These are phyloP conservation scores for Hibiscus syriacus DNA, from an alignment of 345 rosid species.

Conservation along the genomic window DNA sequence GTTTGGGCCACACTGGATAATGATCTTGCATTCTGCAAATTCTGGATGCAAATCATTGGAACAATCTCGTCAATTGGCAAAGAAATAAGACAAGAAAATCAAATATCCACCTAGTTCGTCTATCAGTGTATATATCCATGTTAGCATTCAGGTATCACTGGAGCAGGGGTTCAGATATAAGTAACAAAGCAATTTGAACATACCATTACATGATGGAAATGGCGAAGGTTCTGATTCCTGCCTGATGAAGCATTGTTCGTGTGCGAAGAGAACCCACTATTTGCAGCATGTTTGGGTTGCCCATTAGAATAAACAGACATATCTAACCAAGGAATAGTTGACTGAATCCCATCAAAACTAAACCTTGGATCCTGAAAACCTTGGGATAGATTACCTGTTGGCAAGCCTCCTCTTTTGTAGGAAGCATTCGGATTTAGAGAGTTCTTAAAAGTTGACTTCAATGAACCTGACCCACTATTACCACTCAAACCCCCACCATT, in stretches of 20 bases:
- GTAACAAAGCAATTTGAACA: neutral
- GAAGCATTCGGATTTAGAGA: slow-evolving; percentile 31
- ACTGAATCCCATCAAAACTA: neutral
- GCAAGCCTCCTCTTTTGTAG: slow-evolving; percentile 27
- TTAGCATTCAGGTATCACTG: neutral
- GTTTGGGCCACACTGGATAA: neutral
- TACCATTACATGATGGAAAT: neutral
- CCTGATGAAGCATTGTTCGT: neutral
- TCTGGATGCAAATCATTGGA: neutral
- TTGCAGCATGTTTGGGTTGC: neutral
- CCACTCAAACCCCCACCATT: slow-evolving; percentile 27
- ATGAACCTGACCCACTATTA: slow-evolving; percentile 28
- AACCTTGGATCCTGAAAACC: slow-evolving; percentile 8
- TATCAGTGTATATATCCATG: neutral
- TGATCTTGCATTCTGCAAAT: neutral
- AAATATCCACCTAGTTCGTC: neutral
- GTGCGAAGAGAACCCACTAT: neutral
- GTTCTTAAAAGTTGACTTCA: slow-evolving; percentile 35
- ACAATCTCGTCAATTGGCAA: neutral
- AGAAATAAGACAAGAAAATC: neutral
- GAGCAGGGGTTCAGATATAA: neutral
- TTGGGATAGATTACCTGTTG: slow-evolving; percentile 25
- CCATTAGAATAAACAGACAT: neutral
- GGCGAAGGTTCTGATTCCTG: neutral
- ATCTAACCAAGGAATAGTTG: neutral